These are phyloP conservation scores for Penicillium dipodomyicola DNA, from an alignment of 495 filamentous ascomycete genomes.

Conservation along the genomic window DNA sequence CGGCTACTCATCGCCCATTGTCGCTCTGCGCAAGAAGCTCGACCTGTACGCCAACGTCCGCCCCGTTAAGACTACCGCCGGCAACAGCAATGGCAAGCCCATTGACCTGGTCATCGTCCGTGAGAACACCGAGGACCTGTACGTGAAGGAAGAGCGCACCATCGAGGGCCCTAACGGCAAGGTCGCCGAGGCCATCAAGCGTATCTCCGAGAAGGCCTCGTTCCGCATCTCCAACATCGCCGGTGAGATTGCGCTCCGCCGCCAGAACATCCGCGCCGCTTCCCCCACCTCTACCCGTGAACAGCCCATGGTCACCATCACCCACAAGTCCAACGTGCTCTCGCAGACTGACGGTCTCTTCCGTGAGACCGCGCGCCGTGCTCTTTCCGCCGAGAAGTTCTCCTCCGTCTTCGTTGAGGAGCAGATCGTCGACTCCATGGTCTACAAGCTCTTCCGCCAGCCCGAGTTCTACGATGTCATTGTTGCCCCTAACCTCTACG, in stretches of 20 bases:
- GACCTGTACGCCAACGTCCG: conserved; percentile 97
- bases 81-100: conserved; percentile 51
- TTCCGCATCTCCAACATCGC: conserved; percentile 86
- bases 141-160: conserved; percentile 95
- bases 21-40: conserved; percentile 91
- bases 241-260: conserved; percentile 85
- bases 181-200: conserved; percentile 96
- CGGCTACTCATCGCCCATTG: conserved; percentile 96
- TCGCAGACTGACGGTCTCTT: conserved; percentile 96
- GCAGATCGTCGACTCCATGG: conserved; percentile 98
- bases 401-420: conserved; percentile 72
- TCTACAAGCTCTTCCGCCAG: conserved; percentile 98
- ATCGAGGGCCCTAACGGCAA: conserved; percentile 68
- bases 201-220: conserved; percentile 82
- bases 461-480: conserved; percentile 94
- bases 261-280: conserved; percentile 71
- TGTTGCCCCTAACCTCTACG: conserved; percentile 96
- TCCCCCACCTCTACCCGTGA: conserved; percentile 55
- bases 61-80: conserved; percentile 79
- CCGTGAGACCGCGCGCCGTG: conserved; percentile 69
- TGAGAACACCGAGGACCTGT: conserved; percentile 98
- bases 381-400: conserved; percentile 65
- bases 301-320: conserved; percentile 84
- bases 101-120: conserved; percentile 98
- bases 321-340: conserved; percentile 97